Evolutionary conservation across 768 basidiomycete species (phyloP).

Genomic region (Thelephora aurantiotincta): DNA sequence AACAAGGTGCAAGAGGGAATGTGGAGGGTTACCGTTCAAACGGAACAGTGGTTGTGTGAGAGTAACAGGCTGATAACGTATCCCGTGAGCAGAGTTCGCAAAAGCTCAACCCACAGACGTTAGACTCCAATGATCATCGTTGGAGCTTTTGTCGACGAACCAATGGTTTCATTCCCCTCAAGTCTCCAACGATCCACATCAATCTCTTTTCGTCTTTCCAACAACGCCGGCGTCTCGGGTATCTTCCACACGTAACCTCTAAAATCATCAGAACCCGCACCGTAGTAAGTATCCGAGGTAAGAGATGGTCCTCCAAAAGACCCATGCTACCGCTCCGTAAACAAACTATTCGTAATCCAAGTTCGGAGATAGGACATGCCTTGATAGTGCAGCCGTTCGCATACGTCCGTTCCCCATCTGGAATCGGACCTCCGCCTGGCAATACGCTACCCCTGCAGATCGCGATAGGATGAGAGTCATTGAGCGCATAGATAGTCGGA

Average conservation of each 20-base stretch:
- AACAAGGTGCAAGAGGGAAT: background rate
- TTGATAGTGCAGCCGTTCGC: slow-evolving; percentile 71
- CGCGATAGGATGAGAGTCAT: slow-evolving; percentile 58
- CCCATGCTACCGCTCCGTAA: slow-evolving; percentile 37
- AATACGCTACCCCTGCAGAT: slow-evolving; percentile 44
- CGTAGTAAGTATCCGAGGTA: slow-evolving; percentile 44
- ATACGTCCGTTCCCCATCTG: slow-evolving; percentile 37
- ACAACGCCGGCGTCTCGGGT: slow-evolving; percentile 33
- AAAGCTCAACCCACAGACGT: slow-evolving; percentile 24
- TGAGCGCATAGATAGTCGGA: slow-evolving; percentile 56
- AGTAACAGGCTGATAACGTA: slow-evolving; percentile 45
- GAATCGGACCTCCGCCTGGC: slow-evolving; percentile 38
- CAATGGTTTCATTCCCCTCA: slow-evolving; percentile 21
- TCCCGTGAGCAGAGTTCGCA: slow-evolving; percentile 21
- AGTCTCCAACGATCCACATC: slow-evolving; percentile 30
- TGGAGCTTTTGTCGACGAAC: slow-evolving; percentile 12
- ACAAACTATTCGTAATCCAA: background rate
- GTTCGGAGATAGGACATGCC: slow-evolving; percentile 23
- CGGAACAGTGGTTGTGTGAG: slow-evolving; percentile 49
- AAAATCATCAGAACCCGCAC: slow-evolving; percentile 77
- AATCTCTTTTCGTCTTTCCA: slow-evolving; percentile 31
- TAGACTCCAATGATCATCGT: slow-evolving; percentile 3
- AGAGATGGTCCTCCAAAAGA: slow-evolving; percentile 52
- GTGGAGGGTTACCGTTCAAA: slow-evolving; percentile 33
- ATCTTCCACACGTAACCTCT: slow-evolving; percentile 68